Percentiles rank a stretch among this genome's conserved stretches.
Conservation (phyloP, 2,329 filamentous ascomycete genomes). For the Hypoxylon sp. region DNA sequence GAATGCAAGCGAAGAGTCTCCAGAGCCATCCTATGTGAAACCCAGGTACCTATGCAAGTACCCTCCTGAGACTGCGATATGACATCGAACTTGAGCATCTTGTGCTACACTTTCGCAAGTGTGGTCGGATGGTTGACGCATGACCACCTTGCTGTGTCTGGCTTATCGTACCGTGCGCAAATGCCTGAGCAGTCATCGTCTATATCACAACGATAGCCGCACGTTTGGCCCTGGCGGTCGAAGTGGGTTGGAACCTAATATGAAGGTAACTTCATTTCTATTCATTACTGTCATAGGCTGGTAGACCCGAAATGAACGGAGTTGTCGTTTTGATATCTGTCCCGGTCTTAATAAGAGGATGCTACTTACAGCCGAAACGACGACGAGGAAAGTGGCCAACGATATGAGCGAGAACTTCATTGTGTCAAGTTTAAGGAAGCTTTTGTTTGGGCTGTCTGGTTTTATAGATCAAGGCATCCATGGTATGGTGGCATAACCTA, state of each 20-base stretch:
- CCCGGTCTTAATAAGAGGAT: not conserved
- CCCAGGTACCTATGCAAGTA: not conserved
- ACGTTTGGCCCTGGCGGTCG: conserved; percentile 1
- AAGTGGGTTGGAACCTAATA: conserved; percentile 6
- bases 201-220: conserved; percentile 5
- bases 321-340: no score
- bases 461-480: not conserved
- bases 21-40: not conserved
- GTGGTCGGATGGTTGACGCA: conserved; percentile 4
- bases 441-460: not conserved
- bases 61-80: not conserved
- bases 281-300: no score
- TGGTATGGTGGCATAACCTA: not conserved
- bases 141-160: conserved; percentile 1
- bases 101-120: not conserved
- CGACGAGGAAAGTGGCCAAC: not conserved
- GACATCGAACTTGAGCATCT: not conserved
- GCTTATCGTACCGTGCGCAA: conserved; percentile 10
- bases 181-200: conserved; percentile 18
- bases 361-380: conserved; percentile 7
- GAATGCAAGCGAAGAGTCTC: not conserved
- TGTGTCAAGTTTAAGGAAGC: not conserved
- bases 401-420: not conserved
- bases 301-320: not conserved
- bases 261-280: not conserved